A percentile compares a stretch with the other conserved stretches of the same genome.
Conservation (phyloP, 208 protist species). For the Angomonas desouzai region DNA sequence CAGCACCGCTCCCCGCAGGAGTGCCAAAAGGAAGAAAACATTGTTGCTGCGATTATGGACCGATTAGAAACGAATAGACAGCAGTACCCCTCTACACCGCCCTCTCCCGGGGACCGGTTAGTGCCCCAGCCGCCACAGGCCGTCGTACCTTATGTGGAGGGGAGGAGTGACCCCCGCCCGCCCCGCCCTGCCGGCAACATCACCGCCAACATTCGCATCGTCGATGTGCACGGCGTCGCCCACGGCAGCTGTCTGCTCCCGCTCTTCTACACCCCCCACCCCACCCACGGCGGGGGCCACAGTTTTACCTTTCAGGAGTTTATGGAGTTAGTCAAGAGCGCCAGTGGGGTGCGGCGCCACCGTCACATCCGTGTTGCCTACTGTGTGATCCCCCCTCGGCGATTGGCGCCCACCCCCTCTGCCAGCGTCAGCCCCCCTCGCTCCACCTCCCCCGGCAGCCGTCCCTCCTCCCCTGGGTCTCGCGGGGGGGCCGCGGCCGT, state of each 20-base stretch:
- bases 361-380: background rate
- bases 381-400: background rate
- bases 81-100: background rate
- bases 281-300: background rate
- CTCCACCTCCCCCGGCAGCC: background rate
- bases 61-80: background rate
- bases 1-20: background rate
- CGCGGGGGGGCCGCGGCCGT: background rate
- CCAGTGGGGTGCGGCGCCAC: conserved; percentile 3
- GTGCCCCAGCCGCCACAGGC: too few relatives aligned
- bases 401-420: background rate
- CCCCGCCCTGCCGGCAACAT: background rate
- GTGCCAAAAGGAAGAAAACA: background rate
- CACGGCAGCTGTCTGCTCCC: background rate
- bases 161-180: background rate
- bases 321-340: conserved; percentile 2
- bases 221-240: background rate
- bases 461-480: background rate
- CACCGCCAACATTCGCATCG: background rate
- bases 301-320: background rate
- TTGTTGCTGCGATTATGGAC: background rate
- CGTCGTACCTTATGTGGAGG: too few relatives aligned
- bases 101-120: background rate
- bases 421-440: background rate
- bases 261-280: background rate